Evolutionary conservation across 176 grass and related monocot genomes (phyloP).

Genomic region (Coix lacrymajobi): DNA sequence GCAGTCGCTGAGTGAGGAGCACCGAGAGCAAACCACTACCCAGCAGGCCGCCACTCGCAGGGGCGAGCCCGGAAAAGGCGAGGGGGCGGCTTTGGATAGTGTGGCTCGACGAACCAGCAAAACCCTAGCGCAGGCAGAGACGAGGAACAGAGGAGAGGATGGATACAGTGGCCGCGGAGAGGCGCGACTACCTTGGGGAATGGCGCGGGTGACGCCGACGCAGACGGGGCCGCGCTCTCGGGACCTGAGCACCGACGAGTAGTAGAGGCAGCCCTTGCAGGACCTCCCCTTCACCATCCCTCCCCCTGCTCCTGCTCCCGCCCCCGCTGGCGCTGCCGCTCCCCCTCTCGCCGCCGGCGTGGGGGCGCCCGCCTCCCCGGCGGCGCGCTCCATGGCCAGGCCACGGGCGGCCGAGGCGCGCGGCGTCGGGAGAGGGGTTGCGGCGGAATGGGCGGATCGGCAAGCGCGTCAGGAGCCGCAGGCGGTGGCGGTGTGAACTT

Average conservation of each 20-base stretch:
- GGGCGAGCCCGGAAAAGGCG: background rate
- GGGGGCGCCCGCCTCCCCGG: slow-evolving; percentile 27
- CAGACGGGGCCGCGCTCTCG: slow-evolving; percentile 55
- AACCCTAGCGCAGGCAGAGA: slow-evolving; percentile 15
- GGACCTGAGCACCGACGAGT: slow-evolving; percentile 72
- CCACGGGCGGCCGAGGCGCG: background rate
- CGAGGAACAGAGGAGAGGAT: background rate
- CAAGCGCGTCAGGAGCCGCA: background rate
- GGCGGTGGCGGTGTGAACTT: background rate
- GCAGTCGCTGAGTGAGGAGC: background rate
- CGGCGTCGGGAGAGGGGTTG: background rate
- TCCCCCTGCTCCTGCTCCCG: background rate
- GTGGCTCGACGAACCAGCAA: background rate
- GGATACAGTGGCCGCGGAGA: background rate
- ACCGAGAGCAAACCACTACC: background rate
- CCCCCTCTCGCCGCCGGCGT: background rate
- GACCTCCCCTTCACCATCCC: slow-evolving; percentile 49
- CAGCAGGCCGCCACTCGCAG: background rate
- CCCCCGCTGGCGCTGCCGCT: background rate
- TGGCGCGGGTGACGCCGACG: slow-evolving; percentile 60
- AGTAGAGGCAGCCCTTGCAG: slow-evolving; percentile 91
- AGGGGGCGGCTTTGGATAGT: background rate
- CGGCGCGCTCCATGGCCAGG: slow-evolving; percentile 23
- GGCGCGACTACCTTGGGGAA: slow-evolving; percentile 39
- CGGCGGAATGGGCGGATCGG: background rate